Base-by-base conservation (phyloP, 108 stramenopile genomes). In the Cylindrotheca fusiformis region DNA sequence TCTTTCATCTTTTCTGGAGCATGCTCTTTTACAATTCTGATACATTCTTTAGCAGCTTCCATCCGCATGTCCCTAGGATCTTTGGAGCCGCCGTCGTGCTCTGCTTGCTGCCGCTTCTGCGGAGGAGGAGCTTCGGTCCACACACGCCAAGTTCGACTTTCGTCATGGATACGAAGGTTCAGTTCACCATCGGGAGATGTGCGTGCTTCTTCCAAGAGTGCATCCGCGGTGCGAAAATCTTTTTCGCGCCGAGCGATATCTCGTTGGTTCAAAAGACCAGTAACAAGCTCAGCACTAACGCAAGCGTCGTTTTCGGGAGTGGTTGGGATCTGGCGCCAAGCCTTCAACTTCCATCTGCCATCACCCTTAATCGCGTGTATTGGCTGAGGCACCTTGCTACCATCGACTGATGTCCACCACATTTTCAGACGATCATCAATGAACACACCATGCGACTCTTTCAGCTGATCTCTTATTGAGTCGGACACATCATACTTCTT, bases 261-360 rank as follows among this genome's bases (percentile, higher is more conserved):
- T 3, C 91, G 81, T 58, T 88, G 84, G 27, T 66, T 58, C 52
- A 93, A 63, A 24, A 93, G 67, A 14, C 71, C 71, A 29, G 67
- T 67, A 14, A 93, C 91, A 17, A 78, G 66, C 47, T 84, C 83
- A 2, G 86, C 66, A 67, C 89, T 74, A 10, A 93, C 88, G 44
- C 81, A 74, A 24, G 85, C 81, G 65, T 93, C 91, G 55, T 86
- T 86, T 45, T 86, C 79, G 0, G 85, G 85, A 31, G 75, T 81
- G 17, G 91, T 93, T 8, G 87, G 88, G 36, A 93, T 86, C 49
- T 86, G 88, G 52, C 85, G 74, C 91, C 91, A 93, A 17, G 77
- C 67, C 28, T 54, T 68, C 17, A 69, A 61, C 21, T 81, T 85
- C 91, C 88, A 93, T 55, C 86, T 58, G 32, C 91, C 91, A 55